Percentiles rank a stretch among this genome's conserved stretches.
These are phyloP conservation scores for Eutrema heterophyllum DNA, from an alignment of 345 rosid genomes.

Conservation along the genomic window DNA sequence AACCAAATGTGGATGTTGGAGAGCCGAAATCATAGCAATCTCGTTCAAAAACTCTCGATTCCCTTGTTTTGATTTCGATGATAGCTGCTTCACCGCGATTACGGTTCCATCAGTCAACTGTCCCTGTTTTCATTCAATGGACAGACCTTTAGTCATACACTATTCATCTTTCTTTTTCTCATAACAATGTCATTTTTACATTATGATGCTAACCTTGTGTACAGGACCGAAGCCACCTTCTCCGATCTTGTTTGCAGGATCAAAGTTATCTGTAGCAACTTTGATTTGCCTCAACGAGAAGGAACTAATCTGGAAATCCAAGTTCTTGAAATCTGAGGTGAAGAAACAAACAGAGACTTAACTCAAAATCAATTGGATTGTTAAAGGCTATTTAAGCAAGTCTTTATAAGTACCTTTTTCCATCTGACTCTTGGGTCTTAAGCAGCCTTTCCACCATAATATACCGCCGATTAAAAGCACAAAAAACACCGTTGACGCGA, in stretches of 20 bases:
- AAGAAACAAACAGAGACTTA: neutral
- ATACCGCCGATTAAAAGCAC: conserved; percentile 37
- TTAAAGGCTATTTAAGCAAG: neutral
- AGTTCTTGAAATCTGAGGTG: conserved; percentile 37
- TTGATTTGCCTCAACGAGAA: conserved; percentile 50
- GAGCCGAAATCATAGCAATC: conserved; percentile 57
- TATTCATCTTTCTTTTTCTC: neutral
- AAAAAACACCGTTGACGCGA: conserved; percentile 18
- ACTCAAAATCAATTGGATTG: neutral
- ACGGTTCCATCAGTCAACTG: conserved; percentile 42
- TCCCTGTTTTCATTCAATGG: conserved; percentile 35
- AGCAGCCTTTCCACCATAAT: conserved; percentile 53
- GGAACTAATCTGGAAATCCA: conserved; percentile 38
- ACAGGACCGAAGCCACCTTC: conserved; percentile 80
- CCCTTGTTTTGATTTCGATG: conserved; percentile 55
- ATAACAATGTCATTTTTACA: neutral
- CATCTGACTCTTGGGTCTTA: conserved; percentile 29
- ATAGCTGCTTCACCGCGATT: conserved; percentile 53
- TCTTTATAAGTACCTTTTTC: conserved; percentile 30
- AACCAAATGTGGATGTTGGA: conserved; percentile 57
- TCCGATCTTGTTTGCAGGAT: conserved; percentile 47
- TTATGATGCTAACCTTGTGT: conserved; percentile 43
- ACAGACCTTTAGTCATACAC: neutral
- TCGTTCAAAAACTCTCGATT: conserved; percentile 55
- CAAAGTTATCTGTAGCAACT: conserved; percentile 52